Evolutionary conservation across 2,329 filamentous ascomycete genomes (phyloP).

Genomic region (Chaetomium sp.): DNA sequence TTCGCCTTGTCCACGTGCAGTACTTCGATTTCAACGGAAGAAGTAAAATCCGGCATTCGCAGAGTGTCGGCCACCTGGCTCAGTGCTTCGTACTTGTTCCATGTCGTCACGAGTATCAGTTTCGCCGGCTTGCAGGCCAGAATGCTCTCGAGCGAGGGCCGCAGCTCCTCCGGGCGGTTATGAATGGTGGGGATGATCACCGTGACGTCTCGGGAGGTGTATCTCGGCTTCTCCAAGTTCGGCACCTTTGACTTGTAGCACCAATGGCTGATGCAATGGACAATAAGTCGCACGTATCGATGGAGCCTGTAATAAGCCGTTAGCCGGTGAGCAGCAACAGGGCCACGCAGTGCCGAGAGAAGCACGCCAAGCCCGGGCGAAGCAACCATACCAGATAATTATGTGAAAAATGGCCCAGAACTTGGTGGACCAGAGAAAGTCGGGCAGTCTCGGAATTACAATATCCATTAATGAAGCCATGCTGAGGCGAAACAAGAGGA

Average conservation of each 20-base stretch:
- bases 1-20: slow-evolving; percentile 83
- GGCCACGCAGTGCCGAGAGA: not conserved
- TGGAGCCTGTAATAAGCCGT: slow-evolving; percentile 64
- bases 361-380: slow-evolving; percentile 2
- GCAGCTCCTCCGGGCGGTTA: slow-evolving; percentile 80
- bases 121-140: slow-evolving; percentile 69
- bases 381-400: slow-evolving; percentile 48
- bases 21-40: slow-evolving; percentile 66
- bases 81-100: slow-evolving; percentile 72
- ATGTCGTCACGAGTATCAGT: slow-evolving; percentile 84
- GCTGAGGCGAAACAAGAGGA: slow-evolving; percentile 20
- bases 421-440: slow-evolving; percentile 47
- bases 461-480: slow-evolving; percentile 35
- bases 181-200: slow-evolving; percentile 94
- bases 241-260: slow-evolving; percentile 76
- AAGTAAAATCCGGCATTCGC: slow-evolving; percentile 34
- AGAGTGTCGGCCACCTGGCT: slow-evolving; percentile 66
- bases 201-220: slow-evolving; percentile 82
- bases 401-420: slow-evolving; percentile 49
- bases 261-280: slow-evolving; percentile 86
- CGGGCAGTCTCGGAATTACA: slow-evolving; percentile 37
- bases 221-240: slow-evolving; percentile 76
- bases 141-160: slow-evolving; percentile 77
- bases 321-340: slow-evolving; percentile 12
- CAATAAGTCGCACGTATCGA: slow-evolving; percentile 81